Conservation (phyloP, 2,329 filamentous ascomycete species). For the Basipetospora sp. region DNA sequence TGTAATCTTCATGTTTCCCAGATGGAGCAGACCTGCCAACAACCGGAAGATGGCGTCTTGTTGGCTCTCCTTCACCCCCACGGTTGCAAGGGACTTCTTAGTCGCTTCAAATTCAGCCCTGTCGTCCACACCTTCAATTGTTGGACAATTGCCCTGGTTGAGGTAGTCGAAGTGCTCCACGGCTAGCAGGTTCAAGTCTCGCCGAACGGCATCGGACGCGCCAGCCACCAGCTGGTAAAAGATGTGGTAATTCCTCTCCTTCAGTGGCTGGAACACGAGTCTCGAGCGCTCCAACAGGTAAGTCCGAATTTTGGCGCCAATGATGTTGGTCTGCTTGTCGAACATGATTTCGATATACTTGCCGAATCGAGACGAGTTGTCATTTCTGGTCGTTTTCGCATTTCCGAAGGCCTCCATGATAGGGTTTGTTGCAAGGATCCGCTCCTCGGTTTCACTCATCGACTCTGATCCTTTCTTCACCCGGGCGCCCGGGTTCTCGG, state of each 20-base stretch:
- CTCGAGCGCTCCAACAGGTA: slow-evolving; percentile 91
- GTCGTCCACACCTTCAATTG: slow-evolving; percentile 89
- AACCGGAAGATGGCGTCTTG: slow-evolving; percentile 81
- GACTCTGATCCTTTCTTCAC: slow-evolving; percentile 58
- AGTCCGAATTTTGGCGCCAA: slow-evolving; percentile 90
- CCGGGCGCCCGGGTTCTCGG: slow-evolving; percentile 68
- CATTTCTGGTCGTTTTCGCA: slow-evolving; percentile 97
- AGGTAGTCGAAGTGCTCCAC: slow-evolving; percentile 90
- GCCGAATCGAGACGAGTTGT: slow-evolving; percentile 96
- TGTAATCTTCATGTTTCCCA: slow-evolving; percentile 93
- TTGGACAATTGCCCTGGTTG: slow-evolving; percentile 82
- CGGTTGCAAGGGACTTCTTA: slow-evolving; percentile 69
- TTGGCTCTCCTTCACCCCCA: slow-evolving; percentile 61
- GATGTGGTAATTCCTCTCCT: slow-evolving; percentile 97
- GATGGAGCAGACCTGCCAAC: slow-evolving; percentile 76
- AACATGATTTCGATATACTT: slow-evolving; percentile 99
- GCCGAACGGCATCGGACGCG: slow-evolving; percentile 67
- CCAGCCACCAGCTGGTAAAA: slow-evolving; percentile 96
- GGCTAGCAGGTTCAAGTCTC: slow-evolving; percentile 63
- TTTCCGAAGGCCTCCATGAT: slow-evolving; percentile 99
- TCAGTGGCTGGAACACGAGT: slow-evolving; percentile 90
- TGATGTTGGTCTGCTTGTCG: slow-evolving; percentile 85
- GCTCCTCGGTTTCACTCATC: slow-evolving; percentile 97
- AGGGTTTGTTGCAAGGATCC: slow-evolving; percentile 93
- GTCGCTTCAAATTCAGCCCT: slow-evolving; percentile 86